phyloP scores from a whole-genome alignment of 2,329 filamentous ascomycete species.

The Ascomycota sp. region DNA sequence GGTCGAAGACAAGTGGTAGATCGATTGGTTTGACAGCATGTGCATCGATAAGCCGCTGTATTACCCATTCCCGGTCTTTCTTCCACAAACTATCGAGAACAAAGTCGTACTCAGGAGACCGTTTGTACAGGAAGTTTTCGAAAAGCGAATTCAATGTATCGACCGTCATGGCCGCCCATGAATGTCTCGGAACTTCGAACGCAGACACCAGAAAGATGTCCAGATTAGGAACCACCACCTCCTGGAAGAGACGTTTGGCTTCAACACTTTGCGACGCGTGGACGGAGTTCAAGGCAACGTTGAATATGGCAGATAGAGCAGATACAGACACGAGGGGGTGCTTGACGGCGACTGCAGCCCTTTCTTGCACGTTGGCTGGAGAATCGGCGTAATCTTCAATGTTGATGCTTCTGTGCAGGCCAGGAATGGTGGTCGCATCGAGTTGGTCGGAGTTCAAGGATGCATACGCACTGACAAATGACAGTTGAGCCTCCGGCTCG shows the following conservation, averaged over 20 bases:
- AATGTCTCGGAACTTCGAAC: slow-evolving; percentile 50
- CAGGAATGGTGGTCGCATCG: slow-evolving; percentile 69
- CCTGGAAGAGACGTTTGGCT: slow-evolving; percentile 44
- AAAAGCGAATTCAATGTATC: slow-evolving; percentile 63
- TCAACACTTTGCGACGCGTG: slow-evolving; percentile 41
- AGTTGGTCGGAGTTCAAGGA: slow-evolving; percentile 55
- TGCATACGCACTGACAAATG: slow-evolving; percentile 79
- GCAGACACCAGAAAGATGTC: slow-evolving; percentile 64
- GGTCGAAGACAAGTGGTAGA: slow-evolving; percentile 25
- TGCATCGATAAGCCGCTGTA: slow-evolving; percentile 58
- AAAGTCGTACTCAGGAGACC: slow-evolving; percentile 61
- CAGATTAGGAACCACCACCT: slow-evolving; percentile 50
- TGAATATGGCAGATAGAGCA: slow-evolving; percentile 52
- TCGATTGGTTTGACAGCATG: slow-evolving; percentile 51
- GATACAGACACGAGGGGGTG: slow-evolving; percentile 79
- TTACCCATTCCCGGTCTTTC: slow-evolving; percentile 75
- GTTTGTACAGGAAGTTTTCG: slow-evolving; percentile 63
- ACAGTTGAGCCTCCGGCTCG: slow-evolving; percentile 69
- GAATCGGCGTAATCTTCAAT: slow-evolving; percentile 33
- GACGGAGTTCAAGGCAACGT: slow-evolving; percentile 39
- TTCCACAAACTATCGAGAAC: slow-evolving; percentile 84
- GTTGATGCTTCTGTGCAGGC: slow-evolving; percentile 59
- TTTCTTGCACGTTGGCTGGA: slow-evolving; percentile 25
- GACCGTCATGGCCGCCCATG: slow-evolving; percentile 54
- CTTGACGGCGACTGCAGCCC: slow-evolving; percentile 44